Percentiles rank a stretch among this genome's conserved stretches.
Evolutionary conservation across 768 basidiomycete species (phyloP).

Genomic region (Lactarius trivialis): DNA sequence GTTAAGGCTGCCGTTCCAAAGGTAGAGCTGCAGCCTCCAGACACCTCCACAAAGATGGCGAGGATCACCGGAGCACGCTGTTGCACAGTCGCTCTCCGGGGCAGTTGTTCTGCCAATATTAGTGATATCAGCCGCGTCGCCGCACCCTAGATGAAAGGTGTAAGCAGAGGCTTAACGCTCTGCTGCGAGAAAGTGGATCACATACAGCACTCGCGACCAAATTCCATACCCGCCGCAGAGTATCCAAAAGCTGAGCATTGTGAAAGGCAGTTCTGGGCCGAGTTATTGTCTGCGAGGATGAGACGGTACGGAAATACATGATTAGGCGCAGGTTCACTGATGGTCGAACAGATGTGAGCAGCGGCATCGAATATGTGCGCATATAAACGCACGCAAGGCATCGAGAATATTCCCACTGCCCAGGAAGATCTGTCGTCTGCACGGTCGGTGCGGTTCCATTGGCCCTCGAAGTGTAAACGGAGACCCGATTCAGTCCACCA

Average conservation of each 20-base stretch:
- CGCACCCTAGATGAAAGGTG: conserved; percentile 46
- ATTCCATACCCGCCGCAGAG: conserved; percentile 64
- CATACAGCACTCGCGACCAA: conserved; percentile 68
- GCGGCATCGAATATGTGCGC: not conserved
- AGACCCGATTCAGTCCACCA: conserved; percentile 63
- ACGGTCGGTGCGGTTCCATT: conserved; percentile 40
- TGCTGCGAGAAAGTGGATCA: conserved; percentile 11
- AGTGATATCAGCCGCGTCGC: conserved; percentile 52
- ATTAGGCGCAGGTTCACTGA: conserved; percentile 42
- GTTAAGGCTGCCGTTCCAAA: no score
- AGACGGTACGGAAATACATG: conserved; percentile 58
- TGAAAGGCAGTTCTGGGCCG: conserved; percentile 55
- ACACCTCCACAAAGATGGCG: conserved; percentile 63
- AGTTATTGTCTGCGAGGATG: conserved; percentile 53
- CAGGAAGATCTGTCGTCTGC: conserved; percentile 53
- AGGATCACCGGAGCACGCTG: conserved; percentile 67
- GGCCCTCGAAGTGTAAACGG: conserved; percentile 56
- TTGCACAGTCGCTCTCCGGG: conserved; percentile 35
- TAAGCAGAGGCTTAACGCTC: not conserved
- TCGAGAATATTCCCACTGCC: conserved; percentile 56
- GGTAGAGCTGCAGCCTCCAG: not conserved
- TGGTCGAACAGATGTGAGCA: not conserved
- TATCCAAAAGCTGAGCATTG: conserved; percentile 70
- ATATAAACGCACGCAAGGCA: conserved; percentile 49
- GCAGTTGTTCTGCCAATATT: conserved; percentile 26